Evolutionary conservation across 2,329 filamentous ascomycete genomes (phyloP).

Genomic region (Pseudocercospora musae): DNA sequence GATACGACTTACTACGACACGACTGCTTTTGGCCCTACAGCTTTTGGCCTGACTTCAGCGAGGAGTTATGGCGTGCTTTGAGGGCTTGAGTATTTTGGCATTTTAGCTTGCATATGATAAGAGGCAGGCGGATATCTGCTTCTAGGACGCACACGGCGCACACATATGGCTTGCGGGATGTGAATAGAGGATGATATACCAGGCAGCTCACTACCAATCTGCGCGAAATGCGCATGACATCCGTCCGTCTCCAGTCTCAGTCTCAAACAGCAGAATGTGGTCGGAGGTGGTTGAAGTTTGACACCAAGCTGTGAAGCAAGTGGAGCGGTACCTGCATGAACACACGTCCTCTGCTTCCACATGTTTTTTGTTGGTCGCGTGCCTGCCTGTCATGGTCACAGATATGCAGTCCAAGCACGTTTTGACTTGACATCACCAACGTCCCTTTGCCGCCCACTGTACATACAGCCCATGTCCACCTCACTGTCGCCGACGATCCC

Average conservation of each 20-base stretch:
- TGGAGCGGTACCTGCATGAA: background rate
- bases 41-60: constrained; percentile 16
- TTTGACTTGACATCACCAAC: no score
- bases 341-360: background rate
- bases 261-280: background rate
- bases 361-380: background rate
- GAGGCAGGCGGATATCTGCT: background rate
- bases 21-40: constrained; percentile 9
- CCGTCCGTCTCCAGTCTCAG: background rate
- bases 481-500: background rate
- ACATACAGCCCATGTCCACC: background rate
- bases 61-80: constrained; percentile 14
- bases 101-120: background rate
- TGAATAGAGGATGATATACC: constrained; percentile 1
- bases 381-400: background rate
- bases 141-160: background rate
- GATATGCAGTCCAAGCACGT: background rate
- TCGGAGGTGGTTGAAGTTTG: background rate
- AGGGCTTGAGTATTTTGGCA: background rate
- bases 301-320: background rate
- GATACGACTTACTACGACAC: constrained; percentile 17
- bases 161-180: background rate
- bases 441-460: no score
- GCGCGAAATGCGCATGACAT: background rate
- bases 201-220: background rate